Evolutionary conservation across 1,284 basidiomycete genomes (phyloP).

Genomic region (Malassezia brasiliensis): DNA sequence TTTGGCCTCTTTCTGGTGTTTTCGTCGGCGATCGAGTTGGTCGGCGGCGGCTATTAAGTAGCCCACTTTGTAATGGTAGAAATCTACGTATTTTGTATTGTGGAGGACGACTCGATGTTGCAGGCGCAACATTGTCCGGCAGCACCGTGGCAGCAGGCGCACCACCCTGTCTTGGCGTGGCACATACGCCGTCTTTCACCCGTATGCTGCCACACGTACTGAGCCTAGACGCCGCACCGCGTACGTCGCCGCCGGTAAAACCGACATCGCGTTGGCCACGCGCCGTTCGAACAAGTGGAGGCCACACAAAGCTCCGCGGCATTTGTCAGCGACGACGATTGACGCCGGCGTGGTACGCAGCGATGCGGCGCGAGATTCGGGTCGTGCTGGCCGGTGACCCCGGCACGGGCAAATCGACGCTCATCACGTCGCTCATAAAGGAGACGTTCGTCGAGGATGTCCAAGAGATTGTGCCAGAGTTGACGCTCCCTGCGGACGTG

Average conservation of each 20-base stretch:
- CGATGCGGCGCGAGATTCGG: constrained; percentile 75
- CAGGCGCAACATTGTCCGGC: neutral
- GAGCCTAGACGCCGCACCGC: no score
- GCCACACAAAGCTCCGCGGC: neutral
- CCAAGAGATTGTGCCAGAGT: constrained; percentile 48
- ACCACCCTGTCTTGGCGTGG: no score
- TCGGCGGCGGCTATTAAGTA: constrained; percentile 22
- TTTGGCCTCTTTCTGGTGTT: constrained; percentile 28
- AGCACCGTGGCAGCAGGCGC: neutral
- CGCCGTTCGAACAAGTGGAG: neutral
- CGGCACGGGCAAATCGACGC: constrained; percentile 51
- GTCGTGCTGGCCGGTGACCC: constrained; percentile 89
- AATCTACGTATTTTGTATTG: neutral
- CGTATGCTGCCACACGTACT: no score
- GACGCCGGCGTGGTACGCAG: neutral
- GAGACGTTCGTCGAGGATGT: constrained; percentile 83
- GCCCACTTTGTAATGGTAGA: neutral
- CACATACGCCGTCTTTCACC: no score
- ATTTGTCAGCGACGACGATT: neutral
- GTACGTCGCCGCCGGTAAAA: no score
- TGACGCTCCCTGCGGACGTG: constrained; percentile 43
- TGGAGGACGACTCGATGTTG: neutral
- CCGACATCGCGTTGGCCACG: no score
- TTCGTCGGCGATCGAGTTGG: constrained; percentile 24
- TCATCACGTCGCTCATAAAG: constrained; percentile 56